Evolutionary conservation across 1,284 basidiomycete species (phyloP), one percentile per base, ranked within the genome.

Genomic region (Coniferiporia sulphurascens): DNA sequence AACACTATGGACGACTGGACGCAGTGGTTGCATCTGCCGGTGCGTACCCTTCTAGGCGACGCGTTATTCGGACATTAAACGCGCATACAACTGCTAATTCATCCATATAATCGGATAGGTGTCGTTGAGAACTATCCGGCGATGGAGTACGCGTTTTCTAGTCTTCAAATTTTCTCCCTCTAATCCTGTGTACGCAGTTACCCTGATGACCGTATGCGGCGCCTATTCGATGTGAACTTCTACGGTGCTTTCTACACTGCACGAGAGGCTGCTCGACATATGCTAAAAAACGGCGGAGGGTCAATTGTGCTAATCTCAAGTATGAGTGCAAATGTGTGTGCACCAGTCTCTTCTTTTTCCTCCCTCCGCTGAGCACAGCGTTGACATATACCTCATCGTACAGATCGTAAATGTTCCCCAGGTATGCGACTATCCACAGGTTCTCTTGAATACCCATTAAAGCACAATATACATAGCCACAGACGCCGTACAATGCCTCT

Each of bases 401-500:
- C 68, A 93, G 91, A 85, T 95, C 64, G 81, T 95, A 70, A 95
- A 95, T 73, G 82, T 90, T 58, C 93, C 93, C 43, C 86, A 87
- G 78, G 86, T 87, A 61, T 34, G 68, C 12, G 13, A 34, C 17
- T 3, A 8, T 21, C 12, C 13, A 22, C 21, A 1, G 22, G 19
- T 19, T 38, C 19, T 48, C 86, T 86, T 78, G 86, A 86, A 60
- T 34, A 67, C 12, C 9, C 21, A 35, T 2, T 34, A 32, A 41
- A n/a, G 34, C 3, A 21, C 6, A 7, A 13, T 9, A 27, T 6
- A 9, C 4, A 4, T 15, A 97, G 83, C 85, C 84, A 41, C 95
- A 98, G 80, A 91, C 92, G 1, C 95, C 95, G 0, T 98, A 98
- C 75, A 98, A 98, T 73, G 89, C 92, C 17, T 95, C 93, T 48